These are phyloP conservation scores for Penicillium sp. DNA, from an alignment of 2,329 filamentous ascomycete genomes.

Conservation along the genomic window DNA sequence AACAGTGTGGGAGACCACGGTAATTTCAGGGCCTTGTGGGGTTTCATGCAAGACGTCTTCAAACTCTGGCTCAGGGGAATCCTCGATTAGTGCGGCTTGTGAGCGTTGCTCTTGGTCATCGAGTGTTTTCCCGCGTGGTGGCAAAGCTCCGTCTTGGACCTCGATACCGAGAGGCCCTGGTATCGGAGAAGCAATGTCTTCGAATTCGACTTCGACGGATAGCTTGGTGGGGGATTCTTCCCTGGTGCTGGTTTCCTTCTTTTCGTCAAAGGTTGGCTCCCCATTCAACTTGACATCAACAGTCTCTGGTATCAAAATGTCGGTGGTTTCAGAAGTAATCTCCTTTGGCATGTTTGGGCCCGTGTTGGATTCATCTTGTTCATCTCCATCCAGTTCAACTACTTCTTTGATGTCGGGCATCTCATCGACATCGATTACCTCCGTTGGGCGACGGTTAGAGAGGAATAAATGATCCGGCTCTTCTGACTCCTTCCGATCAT, in stretches of 20 bases:
- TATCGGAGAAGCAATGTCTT: too few species aligned
- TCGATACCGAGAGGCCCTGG: neutral
- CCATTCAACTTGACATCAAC: neutral
- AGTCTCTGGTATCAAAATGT: neutral
- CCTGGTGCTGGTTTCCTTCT: neutral
- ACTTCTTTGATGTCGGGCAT: constrained; percentile 28
- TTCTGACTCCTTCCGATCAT: constrained; percentile 20
- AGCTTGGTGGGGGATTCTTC: neutral
- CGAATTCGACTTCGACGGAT: neutral
- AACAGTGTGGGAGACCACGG: constrained; percentile 6
- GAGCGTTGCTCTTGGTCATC: neutral
- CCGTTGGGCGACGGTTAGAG: constrained; percentile 32
- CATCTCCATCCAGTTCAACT: constrained; percentile 29
- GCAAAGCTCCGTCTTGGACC: neutral
- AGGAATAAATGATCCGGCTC: constrained; percentile 27
- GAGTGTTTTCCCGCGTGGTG: neutral
- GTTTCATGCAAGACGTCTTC: constrained; percentile 49
- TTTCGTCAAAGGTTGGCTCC: neutral
- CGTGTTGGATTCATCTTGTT: neutral
- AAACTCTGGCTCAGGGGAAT: constrained; percentile 51
- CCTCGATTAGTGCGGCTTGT: constrained; percentile 17
- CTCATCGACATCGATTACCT: constrained; percentile 43
- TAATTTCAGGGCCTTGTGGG: neutral
- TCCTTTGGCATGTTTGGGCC: neutral
- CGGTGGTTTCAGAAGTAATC: too few species aligned